Percentiles rank a stretch among this genome's conserved stretches.
Conservation (phyloP, 2,329 filamentous ascomycete species). For the Peltaster fructicola region DNA sequence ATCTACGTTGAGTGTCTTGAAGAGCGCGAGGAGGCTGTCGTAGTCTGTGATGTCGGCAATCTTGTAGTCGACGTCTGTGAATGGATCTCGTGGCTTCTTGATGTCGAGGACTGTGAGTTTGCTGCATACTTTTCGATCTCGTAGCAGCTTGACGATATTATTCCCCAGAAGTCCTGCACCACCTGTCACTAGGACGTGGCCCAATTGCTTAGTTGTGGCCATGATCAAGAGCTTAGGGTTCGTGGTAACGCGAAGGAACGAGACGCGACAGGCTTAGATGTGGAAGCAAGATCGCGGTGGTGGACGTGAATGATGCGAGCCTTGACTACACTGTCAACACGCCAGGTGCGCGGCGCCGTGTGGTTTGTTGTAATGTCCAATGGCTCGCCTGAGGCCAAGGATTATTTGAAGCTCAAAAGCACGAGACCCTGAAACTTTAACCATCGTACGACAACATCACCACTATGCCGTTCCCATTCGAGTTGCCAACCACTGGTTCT, state of each 20-base stretch:
- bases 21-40: slow-evolving; percentile 23
- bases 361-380: too few species aligned
- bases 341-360: too few species aligned
- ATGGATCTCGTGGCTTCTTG: slow-evolving; percentile 23
- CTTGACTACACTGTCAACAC: too few species aligned
- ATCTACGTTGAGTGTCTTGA: slow-evolving; percentile 26
- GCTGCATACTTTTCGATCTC: slow-evolving; percentile 22
- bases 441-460: slow-evolving; percentile 1
- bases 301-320: too few species aligned
- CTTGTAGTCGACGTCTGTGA: slow-evolving; percentile 29
- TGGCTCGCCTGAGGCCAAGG: too few species aligned
- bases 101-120: slow-evolving; percentile 32
- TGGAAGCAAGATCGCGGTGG: too few species aligned
- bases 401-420: too few species aligned
- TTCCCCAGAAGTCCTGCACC: slow-evolving; percentile 35
- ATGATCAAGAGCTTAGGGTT: too few species aligned
- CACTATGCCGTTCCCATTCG: slow-evolving; percentile 74
- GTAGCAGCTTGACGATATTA: slow-evolving; percentile 32
- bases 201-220: slow-evolving; percentile 18
- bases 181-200: slow-evolving; percentile 31
- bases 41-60: slow-evolving; percentile 32
- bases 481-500: slow-evolving; percentile 74
- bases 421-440: too few species aligned
- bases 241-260: too few species aligned
- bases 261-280: too few species aligned